Evolutionary conservation across 139 green algal species (phyloP).

Genomic region (Chlamydomonas asymmetrica): DNA sequence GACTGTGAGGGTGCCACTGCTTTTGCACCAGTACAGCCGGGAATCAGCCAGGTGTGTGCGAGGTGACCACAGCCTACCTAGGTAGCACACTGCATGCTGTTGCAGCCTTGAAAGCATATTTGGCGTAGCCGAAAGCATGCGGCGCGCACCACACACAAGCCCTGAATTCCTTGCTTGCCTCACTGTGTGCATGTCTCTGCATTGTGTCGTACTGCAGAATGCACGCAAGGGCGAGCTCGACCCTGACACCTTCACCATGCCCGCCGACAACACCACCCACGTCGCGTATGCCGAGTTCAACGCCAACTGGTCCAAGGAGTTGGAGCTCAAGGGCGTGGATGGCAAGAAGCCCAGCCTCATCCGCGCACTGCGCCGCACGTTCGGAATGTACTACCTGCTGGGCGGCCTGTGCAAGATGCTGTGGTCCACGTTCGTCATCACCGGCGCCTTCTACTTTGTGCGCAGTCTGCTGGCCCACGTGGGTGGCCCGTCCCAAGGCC

Average conservation of each 20-base stretch:
- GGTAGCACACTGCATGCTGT: neutral
- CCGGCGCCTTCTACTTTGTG: conserved; percentile 48
- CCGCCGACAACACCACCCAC: neutral
- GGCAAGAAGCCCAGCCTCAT: conserved; percentile 5
- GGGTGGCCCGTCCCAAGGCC: conserved; percentile 6
- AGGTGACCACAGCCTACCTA: neutral
- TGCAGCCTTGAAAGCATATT: neutral
- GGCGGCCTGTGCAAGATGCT: conserved; percentile 36
- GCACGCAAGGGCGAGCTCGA: neutral
- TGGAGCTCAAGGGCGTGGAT: neutral
- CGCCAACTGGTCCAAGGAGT: neutral
- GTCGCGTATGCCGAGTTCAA: conserved; percentile 9
- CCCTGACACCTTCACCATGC: neutral
- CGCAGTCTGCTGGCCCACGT: conserved; percentile 21
- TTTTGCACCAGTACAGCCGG: no score
- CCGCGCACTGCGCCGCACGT: conserved; percentile 1
- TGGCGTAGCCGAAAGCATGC: neutral
- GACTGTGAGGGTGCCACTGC: no score
- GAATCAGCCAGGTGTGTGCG: neutral
- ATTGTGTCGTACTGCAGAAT: neutral
- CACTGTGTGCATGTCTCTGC: neutral
- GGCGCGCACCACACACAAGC: neutral
- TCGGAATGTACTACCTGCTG: conserved; percentile 3
- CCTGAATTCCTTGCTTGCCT: neutral
- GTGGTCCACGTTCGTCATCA: conserved; percentile 31